Base-by-base conservation (phyloP, 2,329 filamentous ascomycete genomes). In the Fusarium sp. region DNA sequence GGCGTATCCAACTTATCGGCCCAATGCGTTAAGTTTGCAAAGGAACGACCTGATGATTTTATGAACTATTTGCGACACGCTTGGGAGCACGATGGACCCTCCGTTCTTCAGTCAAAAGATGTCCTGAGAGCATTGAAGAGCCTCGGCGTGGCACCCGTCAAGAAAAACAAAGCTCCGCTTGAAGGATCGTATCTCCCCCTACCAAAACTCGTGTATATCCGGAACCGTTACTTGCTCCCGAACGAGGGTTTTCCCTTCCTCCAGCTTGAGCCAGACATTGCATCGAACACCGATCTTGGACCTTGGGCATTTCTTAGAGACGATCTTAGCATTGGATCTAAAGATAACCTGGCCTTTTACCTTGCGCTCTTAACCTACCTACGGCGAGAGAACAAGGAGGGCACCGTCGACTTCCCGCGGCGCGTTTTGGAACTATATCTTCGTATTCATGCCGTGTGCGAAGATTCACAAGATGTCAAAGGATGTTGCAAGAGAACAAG, bases 371-470 rank as follows among this genome's bases (percentile, higher is more conserved):
- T 64, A 7, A 17, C 21, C 15, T 24, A 24, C 8, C 7, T 60
- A 15, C 38, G n/a, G 3, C 15, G 33, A 8, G 19, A 49, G 11
- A 64, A 64, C 14, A n/a, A 33, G 10, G 13, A 26, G 8, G 5
- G 6, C 22, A 28, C 11, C 5, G 51, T 59, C 10, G n/a, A 53
- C 7, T 61, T 54, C 40, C 64, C 64, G 4, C 60, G 42, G 9
- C 53, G 64, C 15, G 39, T 64, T 19, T 22, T 64, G 38, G 60
- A 64, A 39, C 43, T 67, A 7, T 67, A 64, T 39, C 49, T 67
- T 11, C 56, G 60, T 39, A 61, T 64, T 7, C 43, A 51, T 8
- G 59, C 59, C 5, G 13, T 21, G 13, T 63, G 53, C 28, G 49
- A 46, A 6, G 14, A 17, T 3, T 38, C 43, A 5, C 9, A n/a